Evolutionary conservation across 2,329 filamentous ascomycete species (phyloP).

Genomic region (Botrytis aclada): DNA sequence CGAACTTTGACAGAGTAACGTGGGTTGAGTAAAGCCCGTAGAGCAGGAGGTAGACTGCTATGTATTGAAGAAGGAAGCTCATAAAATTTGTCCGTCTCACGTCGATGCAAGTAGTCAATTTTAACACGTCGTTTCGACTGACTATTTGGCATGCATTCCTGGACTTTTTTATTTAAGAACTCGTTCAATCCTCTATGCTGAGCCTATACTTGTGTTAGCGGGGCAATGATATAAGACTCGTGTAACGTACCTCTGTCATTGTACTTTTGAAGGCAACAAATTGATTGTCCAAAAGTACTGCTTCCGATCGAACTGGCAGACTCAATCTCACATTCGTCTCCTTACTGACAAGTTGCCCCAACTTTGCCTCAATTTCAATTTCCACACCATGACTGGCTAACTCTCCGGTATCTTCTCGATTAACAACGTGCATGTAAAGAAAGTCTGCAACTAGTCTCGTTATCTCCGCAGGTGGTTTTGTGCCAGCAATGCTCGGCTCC

Average conservation of each 20-base stretch:
- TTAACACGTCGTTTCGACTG: slow-evolving; percentile 49
- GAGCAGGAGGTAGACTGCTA: slow-evolving; percentile 59
- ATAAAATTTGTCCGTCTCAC: slow-evolving; percentile 81
- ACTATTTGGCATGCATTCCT: slow-evolving; percentile 52
- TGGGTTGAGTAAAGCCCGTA: slow-evolving; percentile 58
- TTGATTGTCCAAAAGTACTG: slow-evolving; percentile 59
- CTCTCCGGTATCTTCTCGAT: slow-evolving; percentile 62
- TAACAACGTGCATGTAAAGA: slow-evolving; percentile 68
- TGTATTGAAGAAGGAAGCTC: slow-evolving; percentile 62
- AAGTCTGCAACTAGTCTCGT: slow-evolving; percentile 78
- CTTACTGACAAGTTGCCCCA: slow-evolving; percentile 76
- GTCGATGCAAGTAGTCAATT: slow-evolving; percentile 77
- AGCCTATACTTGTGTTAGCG: slow-evolving; percentile 45
- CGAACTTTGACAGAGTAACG: slow-evolving; percentile 62
- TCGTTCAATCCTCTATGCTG: slow-evolving; percentile 84
- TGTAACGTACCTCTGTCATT: slow-evolving; percentile 76
- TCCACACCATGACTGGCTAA: slow-evolving; percentile 63
- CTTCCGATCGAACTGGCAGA: slow-evolving; percentile 67
- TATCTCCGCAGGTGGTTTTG: slow-evolving; percentile 70
- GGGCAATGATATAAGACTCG: neutral
- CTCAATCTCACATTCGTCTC: slow-evolving; percentile 66
- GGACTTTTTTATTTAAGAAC: slow-evolving; percentile 71
- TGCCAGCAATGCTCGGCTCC: slow-evolving; percentile 67
- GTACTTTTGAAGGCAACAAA: slow-evolving; percentile 75
- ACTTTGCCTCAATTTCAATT: slow-evolving; percentile 91